A percentile compares a stretch with the other conserved stretches of the same genome.
Conservation (phyloP, 805 yeast genomes). For the Allodekkera sacchari region DNA sequence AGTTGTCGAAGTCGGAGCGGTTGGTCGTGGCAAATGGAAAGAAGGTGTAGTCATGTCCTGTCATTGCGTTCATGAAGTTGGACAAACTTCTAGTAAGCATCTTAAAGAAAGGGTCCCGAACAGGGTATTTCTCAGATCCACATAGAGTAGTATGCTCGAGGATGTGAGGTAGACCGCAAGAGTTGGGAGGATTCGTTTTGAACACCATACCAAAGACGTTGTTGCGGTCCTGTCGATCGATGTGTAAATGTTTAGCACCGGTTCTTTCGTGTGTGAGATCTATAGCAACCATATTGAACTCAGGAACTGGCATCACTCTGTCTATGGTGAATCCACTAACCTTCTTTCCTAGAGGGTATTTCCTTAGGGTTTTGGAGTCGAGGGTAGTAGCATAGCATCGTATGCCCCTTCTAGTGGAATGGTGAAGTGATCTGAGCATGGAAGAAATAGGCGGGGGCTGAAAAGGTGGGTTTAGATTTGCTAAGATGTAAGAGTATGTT, state of each 20-base stretch:
- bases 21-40: slow-evolving; percentile 97
- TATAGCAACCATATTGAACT: slow-evolving; percentile 72
- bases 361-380: too few species aligned
- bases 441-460: too few species aligned
- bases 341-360: slow-evolving; percentile 57
- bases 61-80: slow-evolving; percentile 98
- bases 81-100: slow-evolving; percentile 93
- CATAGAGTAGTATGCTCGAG: slow-evolving; percentile 93
- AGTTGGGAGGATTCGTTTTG: slow-evolving; percentile 90
- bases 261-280: slow-evolving; percentile 58
- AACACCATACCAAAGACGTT: slow-evolving; percentile 86
- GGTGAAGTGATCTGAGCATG: too few species aligned
- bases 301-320: slow-evolving; percentile 66
- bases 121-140: slow-evolving; percentile 87
- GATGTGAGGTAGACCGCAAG: slow-evolving; percentile 95
- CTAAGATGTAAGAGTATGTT: too few species aligned
- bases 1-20: slow-evolving; percentile 65
- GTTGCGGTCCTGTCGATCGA: slow-evolving; percentile 74
- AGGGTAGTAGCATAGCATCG: too few species aligned
- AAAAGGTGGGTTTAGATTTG: too few species aligned
- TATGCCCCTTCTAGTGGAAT: too few species aligned
- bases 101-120: slow-evolving; percentile 94
- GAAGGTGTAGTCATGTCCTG: slow-evolving; percentile 92
- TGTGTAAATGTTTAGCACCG: slow-evolving; percentile 77
- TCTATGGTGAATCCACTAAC: slow-evolving; percentile 62